Base-by-base conservation (phyloP, 768 basidiomycete species). In the Podaxis pistillaris region DNA sequence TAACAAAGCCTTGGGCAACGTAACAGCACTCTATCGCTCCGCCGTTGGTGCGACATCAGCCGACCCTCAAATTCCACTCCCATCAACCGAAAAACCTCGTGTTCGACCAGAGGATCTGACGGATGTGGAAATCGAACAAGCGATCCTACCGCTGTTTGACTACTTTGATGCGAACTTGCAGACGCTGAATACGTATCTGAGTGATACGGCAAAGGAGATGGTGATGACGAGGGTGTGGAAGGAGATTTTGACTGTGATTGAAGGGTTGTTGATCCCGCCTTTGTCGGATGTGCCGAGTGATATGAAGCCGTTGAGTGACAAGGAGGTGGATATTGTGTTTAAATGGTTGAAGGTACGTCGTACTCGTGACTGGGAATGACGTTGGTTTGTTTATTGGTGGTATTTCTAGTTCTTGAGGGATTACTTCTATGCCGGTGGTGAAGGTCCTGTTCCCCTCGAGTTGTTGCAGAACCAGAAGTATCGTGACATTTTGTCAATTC, bases 271-370 rank as follows among this genome's bases (percentile, higher is more conserved):
- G 64, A 88, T 98, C 15, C 97, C 97, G 3, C 92, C 96, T 2
- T 74, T 99, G 60, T 92, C 90, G 4, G 93, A 96, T 64, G 76
- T 84, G 17, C 80, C 89, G 9, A 94, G 94, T 49, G 91, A 94
- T 58, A 90, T 98, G 93, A 90, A 92, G 67, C 90, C 95, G 1
- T 73, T 99, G 71, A 88, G 83, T 28, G 97, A 98, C 69, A 96
- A 96, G 75, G 97, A 98, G 76, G 91, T 98, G 40, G 97, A 98
- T 72, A 90, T 98, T 63, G 96, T 96, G n/a, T 94, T 98, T 79
- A 96, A 95, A 73, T 98, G 97, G 94, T 73, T 98, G 58, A 96
- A 95, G 87, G 95, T 92, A 64, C 6, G 4, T 41, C 37, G 6
- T 41, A 5, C 17, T 5, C 12, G 11, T 38, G 41, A 5, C 6